Conservation (phyloP, 148 eudicot species). For the Euryodendron excelsum region DNA sequence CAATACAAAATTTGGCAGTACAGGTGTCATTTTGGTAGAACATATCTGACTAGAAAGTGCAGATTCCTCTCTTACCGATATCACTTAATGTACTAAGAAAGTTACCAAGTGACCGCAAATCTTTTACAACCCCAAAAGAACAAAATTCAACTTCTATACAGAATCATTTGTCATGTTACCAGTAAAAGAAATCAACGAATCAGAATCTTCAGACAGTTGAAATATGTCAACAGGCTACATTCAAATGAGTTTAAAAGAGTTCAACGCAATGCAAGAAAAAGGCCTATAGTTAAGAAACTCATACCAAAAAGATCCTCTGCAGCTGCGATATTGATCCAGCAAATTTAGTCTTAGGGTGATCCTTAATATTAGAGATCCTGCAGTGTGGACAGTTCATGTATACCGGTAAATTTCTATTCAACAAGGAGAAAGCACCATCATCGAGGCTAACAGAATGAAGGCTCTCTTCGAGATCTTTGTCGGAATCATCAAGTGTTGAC, state of each 20-base stretch:
- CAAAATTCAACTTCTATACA: too few relatives aligned
- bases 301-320: slow-evolving; percentile 92
- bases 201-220: neutral
- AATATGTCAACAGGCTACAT: slow-evolving; percentile 1
- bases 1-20: neutral
- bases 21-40: neutral
- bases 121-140: neutral
- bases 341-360: slow-evolving; percentile 52
- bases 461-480: slow-evolving; percentile 40
- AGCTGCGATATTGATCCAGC: slow-evolving; percentile 87
- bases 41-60: neutral
- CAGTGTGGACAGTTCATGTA: slow-evolving; percentile 87
- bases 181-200: neutral
- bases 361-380: slow-evolving; percentile 50
- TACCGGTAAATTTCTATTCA: slow-evolving; percentile 73
- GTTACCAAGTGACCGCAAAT: neutral
- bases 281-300: slow-evolving; percentile 15
- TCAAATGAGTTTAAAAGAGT: neutral
- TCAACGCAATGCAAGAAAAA: neutral
- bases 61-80: neutral
- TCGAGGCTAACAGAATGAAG: slow-evolving; percentile 42
- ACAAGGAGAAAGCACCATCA: slow-evolving; percentile 58
- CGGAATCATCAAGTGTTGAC: slow-evolving; percentile 26
- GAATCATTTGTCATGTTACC: too few relatives aligned
- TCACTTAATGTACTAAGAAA: neutral